phyloP scores from a whole-genome alignment of 2,329 filamentous ascomycete genomes.

The Thielaviopsis euricoi region DNA sequence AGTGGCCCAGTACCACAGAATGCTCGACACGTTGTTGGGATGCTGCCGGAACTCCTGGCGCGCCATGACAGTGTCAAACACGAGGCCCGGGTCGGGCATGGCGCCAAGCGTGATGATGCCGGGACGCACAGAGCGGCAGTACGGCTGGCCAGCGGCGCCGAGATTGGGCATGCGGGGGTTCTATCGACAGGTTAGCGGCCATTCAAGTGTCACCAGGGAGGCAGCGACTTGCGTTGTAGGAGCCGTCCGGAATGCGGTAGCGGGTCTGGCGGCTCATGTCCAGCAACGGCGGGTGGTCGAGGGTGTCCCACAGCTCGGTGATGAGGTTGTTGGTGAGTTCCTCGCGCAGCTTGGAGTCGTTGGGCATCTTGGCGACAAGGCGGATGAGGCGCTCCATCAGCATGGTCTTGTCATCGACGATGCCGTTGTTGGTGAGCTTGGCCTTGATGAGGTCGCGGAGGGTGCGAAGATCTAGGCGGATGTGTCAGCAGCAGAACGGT shows the following conservation, averaged over 20 bases:
- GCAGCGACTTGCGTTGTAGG: conserved; percentile 37
- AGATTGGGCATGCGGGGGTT: conserved; percentile 50
- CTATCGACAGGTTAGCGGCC: conserved; percentile 18
- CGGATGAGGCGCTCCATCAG: conserved; percentile 60
- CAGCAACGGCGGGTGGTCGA: conserved; percentile 56
- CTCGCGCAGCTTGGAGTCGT: conserved; percentile 42
- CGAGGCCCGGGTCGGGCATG: conserved; percentile 46
- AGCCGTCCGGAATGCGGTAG: conserved; percentile 55
- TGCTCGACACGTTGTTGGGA: conserved; percentile 55
- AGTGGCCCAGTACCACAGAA: conserved; percentile 58
- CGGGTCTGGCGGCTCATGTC: conserved; percentile 45
- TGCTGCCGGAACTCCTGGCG: conserved; percentile 35
- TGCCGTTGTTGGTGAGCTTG: conserved; percentile 44
- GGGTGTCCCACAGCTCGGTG: conserved; percentile 50
- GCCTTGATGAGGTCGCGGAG: conserved; percentile 42
- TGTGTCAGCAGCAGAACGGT: no score
- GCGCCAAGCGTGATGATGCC: conserved; percentile 43
- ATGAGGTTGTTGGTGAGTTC: conserved; percentile 53
- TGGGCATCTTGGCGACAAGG: conserved; percentile 48
- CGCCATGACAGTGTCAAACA: conserved; percentile 48
- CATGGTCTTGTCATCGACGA: conserved; percentile 60
- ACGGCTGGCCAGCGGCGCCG: conserved; percentile 50
- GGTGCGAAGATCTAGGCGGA: conserved; percentile 46
- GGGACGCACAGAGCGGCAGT: conserved; percentile 47
- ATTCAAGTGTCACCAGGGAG: no score